Base-by-base conservation (phyloP, 2,329 filamentous ascomycete genomes). In the Neofusicoccum sp. region DNA sequence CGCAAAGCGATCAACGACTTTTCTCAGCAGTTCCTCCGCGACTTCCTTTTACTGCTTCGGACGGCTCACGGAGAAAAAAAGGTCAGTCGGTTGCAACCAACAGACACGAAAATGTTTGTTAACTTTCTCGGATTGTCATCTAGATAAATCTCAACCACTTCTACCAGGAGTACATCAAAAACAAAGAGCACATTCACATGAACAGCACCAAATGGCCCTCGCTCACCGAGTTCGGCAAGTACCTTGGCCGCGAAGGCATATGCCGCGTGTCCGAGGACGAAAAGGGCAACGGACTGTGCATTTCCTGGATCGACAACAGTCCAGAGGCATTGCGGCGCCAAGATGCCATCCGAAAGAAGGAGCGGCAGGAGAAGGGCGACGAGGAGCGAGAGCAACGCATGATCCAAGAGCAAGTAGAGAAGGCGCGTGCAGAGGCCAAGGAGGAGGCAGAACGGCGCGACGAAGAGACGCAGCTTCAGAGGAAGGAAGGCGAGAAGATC, bases 91-190 rank as follows among this genome's bases (percentile, higher is more conserved):
- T n/a, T n/a, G n/a, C n/a, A n/a, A n/a, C n/a, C n/a, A n/a, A n/a
- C n/a, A n/a, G n/a, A n/a, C n/a, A n/a, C n/a, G n/a, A n/a, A n/a
- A n/a, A n/a, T n/a, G n/a, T n/a, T n/a, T n/a, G n/a, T n/a, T n/a
- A n/a, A n/a, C n/a, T n/a, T n/a, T n/a, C n/a, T n/a, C n/a, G n/a
- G n/a, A n/a, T n/a, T n/a, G n/a, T n/a, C n/a, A n/a, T n/a, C n/a
- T n/a, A n/a, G n/a, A n/a, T n/a, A n/a, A 84, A 93, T 34, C 85
- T 93, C 56, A 99, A 99, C 70, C 87, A 90, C 63, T 98, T 98
- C 74, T 99, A 99, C 76, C 91, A 98, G 73, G 88, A 93, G 70
- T 95, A 96, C 69, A 97, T 98, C 67, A 83, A 86, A 14, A 89
- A 76, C 26, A 75, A 75, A 61, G 73, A 75, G 69, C 93, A 98